Evolutionary conservation across 441 rosid species (phyloP), one percentile per base, ranked within the genome.

Genomic region (Pelargonium australe): DNA sequence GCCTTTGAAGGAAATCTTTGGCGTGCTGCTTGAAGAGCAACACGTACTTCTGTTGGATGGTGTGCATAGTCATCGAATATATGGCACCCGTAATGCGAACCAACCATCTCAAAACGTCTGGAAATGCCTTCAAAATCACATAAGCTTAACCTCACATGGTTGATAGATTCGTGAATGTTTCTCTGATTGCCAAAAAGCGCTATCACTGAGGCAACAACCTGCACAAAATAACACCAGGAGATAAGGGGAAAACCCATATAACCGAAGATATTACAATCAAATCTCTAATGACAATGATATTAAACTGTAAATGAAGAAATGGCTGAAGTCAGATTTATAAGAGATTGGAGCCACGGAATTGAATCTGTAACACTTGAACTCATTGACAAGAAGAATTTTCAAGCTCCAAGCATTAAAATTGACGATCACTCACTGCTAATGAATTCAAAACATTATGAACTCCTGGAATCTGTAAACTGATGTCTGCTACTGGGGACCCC

Each of bases 21-120:
- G 9, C 72, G 66, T 8, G 77, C 77, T 68, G 82, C 77, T 73
- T 73, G 66, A 71, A 79, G 82, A 76, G 73, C 79, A 28, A 66
- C 71, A 45, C 13, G 61, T n/a, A 71, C 68, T 72, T 79, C 82
- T 25, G 76, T 76, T 47, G 82, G 82, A 71, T 79, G 80, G 74
- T 79, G 82, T 4, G 82, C 82, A 63, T 68, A 76, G 63, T 76
- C 78, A 43, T 79, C 72, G 4, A 73, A 76, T 66, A 71, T 61
- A 53, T 73, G 57, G 19, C 82, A 76, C 62, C 80, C 72, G 0
- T 69, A 63, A 57, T 67, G 57, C 53, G 67, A 63, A 31, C 80
- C 80, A 57, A 76, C 64, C 80, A 53, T 62, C 62, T 79, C 72
- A 55, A 76, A 79, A 9, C 72, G 72, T 71, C 80, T 71, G 37